phyloP scores from a whole-genome alignment of 2,329 filamentous ascomycete genomes.

The Aspergillus awamori region DNA sequence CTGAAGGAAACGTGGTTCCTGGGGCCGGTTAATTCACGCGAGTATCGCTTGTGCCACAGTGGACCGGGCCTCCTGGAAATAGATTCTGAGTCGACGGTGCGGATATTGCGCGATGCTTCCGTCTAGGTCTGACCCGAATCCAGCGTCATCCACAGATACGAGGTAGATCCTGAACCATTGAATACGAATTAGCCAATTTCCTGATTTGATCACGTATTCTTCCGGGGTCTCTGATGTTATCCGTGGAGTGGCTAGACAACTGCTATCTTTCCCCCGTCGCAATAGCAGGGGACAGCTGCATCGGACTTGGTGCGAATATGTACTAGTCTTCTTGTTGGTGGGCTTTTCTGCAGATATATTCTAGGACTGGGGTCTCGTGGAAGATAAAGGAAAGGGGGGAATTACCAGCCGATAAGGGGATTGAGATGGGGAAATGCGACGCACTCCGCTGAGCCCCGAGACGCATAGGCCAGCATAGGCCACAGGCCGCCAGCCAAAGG shows the following conservation, averaged over 20 bases:
- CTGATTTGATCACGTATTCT: constrained; percentile 2
- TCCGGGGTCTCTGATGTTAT: neutral
- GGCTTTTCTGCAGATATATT: neutral
- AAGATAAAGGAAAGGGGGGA: neutral
- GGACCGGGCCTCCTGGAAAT: neutral
- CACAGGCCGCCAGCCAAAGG: neutral
- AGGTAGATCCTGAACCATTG: constrained; percentile 4
- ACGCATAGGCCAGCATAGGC: neutral
- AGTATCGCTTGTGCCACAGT: neutral
- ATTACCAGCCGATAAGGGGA: neutral
- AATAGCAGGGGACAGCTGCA: constrained; percentile 1
- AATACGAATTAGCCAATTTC: neutral
- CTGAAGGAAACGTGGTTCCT: constrained; percentile 10
- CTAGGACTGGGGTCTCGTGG: neutral
- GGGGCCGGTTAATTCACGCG: neutral
- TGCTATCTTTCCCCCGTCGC: neutral
- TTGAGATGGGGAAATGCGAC: neutral
- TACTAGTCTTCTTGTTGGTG: neutral
- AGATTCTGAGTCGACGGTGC: constrained; percentile 3
- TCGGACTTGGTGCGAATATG: constrained; percentile 2
- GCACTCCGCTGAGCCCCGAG: neutral
- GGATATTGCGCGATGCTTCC: constrained; percentile 3
- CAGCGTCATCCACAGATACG: constrained; percentile 10
- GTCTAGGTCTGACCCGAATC: neutral
- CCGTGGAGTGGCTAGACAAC: neutral